phyloP scores from a whole-genome alignment of 2,329 filamentous ascomycete genomes.

The Lachnum nothofagi region DNA sequence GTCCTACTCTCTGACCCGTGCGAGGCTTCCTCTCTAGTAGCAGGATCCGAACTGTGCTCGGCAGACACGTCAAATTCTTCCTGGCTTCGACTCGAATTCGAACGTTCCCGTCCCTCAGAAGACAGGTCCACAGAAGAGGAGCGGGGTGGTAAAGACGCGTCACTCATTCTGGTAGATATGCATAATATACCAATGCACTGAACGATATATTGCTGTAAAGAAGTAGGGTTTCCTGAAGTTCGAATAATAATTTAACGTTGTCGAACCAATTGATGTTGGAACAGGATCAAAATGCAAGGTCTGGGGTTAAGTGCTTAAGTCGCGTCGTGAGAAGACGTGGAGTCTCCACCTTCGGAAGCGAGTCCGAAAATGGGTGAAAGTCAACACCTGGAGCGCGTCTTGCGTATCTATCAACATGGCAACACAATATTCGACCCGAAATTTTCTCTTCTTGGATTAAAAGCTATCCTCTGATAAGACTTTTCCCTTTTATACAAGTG shows the following conservation, averaged over 20 bases:
- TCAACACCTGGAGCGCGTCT: constrained; percentile 9
- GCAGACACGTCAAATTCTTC: constrained; percentile 20
- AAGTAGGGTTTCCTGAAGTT: constrained; percentile 7
- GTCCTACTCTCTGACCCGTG: constrained; percentile 33
- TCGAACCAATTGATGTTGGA: constrained; percentile 13
- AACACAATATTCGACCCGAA: not conserved
- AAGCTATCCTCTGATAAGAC: too few relatives aligned
- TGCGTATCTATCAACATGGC: constrained; percentile 1
- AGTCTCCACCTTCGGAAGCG: not conserved
- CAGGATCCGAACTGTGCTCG: constrained; percentile 16
- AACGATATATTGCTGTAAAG: constrained; percentile 10
- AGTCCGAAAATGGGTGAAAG: not conserved
- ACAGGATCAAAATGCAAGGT: constrained; percentile 4
- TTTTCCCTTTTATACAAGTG: too few relatives aligned
- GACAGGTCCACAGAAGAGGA: constrained; percentile 20
- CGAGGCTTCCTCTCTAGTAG: constrained; percentile 21
- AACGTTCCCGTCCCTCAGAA: constrained; percentile 10
- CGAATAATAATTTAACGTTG: not conserved
- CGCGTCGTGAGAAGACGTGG: constrained; percentile 8
- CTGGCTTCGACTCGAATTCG: constrained; percentile 19
- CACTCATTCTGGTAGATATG: constrained; percentile 29
- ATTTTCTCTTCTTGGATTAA: not conserved
- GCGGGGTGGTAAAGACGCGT: constrained; percentile 30
- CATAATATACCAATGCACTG: constrained; percentile 21
- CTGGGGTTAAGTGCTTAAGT: constrained; percentile 3